These are phyloP conservation scores for Acanthamoeba culbertsoni DNA, from an alignment of 208 protist genomes.

Conservation along the genomic window DNA sequence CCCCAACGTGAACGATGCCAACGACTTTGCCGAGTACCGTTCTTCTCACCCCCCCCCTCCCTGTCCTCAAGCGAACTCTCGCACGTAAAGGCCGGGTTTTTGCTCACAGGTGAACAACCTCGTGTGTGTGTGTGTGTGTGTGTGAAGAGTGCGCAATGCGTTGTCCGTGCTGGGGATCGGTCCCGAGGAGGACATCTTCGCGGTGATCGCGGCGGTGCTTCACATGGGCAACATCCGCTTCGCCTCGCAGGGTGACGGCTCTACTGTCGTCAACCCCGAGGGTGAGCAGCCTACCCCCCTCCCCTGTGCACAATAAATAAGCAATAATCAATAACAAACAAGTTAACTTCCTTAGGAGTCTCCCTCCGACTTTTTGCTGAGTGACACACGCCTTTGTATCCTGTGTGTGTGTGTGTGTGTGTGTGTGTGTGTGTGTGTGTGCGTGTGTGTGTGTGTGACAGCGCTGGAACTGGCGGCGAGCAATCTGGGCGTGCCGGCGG, in stretches of 20 bases:
- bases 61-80: neutral
- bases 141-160: neutral
- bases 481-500: neutral
- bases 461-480: neutral
- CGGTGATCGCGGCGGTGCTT: conserved; percentile 6
- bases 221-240: conserved; percentile 59
- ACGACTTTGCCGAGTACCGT: conserved; percentile 83
- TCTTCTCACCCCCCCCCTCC: neutral
- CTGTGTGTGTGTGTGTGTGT: neutral
- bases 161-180: conserved; percentile 41
- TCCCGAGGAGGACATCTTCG: conserved; percentile 23
- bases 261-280: conserved; percentile 23
- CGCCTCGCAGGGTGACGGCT: conserved; percentile 26
- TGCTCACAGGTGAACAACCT: neutral
- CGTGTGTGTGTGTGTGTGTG: neutral
- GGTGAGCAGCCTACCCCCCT: neutral
- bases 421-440: no score
- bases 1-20: conserved; percentile 82
- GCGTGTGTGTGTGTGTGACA: no score
- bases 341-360: no score
- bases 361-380: no score
- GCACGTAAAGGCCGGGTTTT: neutral
- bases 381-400: neutral
- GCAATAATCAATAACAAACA: no score
- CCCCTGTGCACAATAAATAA: no score